phyloP scores from a whole-genome alignment of 73 alveolate genomes.

The Paramecium sexaurelia region DNA sequence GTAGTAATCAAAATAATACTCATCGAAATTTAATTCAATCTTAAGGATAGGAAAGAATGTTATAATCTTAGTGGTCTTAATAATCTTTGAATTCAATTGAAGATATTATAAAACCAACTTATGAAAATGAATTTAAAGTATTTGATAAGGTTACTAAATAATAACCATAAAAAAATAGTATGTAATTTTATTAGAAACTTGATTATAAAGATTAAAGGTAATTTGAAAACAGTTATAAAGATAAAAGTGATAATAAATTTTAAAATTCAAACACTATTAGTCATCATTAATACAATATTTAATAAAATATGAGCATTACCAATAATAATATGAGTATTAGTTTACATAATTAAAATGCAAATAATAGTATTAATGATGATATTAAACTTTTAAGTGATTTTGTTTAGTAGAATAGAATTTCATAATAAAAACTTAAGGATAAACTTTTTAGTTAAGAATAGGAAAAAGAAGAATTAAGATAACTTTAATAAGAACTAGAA shows the following conservation, averaged over 20 bases:
- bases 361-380: constrained; percentile 1
- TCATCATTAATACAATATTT: neutral
- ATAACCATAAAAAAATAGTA: neutral
- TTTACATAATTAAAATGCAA: neutral
- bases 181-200: neutral
- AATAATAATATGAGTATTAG: neutral
- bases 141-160: neutral
- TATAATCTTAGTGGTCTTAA: constrained; percentile 3
- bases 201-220: neutral
- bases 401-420: neutral
- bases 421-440: neutral
- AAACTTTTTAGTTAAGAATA: neutral
- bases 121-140: neutral
- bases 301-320: neutral
- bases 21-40: neutral
- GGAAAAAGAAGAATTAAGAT: neutral
- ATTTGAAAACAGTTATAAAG: neutral
- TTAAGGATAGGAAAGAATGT: constrained; percentile 9
- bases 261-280: neutral
- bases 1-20: neutral
- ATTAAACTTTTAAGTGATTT: neutral
- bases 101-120: neutral
- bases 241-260: neutral
- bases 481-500: constrained; percentile 7
- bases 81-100: neutral